phyloP scores from a whole-genome alignment of 2,329 filamentous ascomycete genomes.

The Onygena corvina region DNA sequence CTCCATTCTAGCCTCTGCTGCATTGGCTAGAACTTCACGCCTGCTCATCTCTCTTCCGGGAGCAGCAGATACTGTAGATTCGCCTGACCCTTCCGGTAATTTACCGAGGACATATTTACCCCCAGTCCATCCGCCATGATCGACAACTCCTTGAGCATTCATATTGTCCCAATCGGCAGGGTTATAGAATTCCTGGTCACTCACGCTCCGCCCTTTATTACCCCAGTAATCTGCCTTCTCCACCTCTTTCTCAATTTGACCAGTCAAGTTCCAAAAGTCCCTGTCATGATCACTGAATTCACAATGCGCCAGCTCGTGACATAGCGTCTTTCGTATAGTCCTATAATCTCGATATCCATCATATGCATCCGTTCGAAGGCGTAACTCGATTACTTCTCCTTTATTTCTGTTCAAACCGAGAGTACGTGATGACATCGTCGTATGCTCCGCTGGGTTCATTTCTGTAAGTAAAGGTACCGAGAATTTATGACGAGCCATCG shows the following conservation, averaged over 20 bases:
- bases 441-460: slow-evolving; percentile 83
- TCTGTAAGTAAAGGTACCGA: slow-evolving; percentile 77
- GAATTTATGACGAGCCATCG: slow-evolving; percentile 78
- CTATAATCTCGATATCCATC: slow-evolving; percentile 91
- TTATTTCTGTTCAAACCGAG: slow-evolving; percentile 77
- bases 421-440: slow-evolving; percentile 67
- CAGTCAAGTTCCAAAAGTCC: slow-evolving; percentile 80
- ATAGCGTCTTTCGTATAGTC: slow-evolving; percentile 80
- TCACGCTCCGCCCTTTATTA: slow-evolving; percentile 53
- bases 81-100: slow-evolving; percentile 28
- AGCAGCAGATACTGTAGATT: slow-evolving; percentile 17
- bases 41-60: slow-evolving; percentile 41
- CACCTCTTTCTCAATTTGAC: slow-evolving; percentile 78
- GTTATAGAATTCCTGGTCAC: slow-evolving; percentile 47
- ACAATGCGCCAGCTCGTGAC: slow-evolving; percentile 91
- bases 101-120: slow-evolving; percentile 64
- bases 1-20: slow-evolving; percentile 55
- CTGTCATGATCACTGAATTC: slow-evolving; percentile 73
- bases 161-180: slow-evolving; percentile 43
- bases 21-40: slow-evolving; percentile 62
- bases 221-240: slow-evolving; percentile 73
- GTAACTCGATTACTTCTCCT: slow-evolving; percentile 81
- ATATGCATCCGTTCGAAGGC: slow-evolving; percentile 83
- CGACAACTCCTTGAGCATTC: slow-evolving; percentile 41
- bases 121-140: slow-evolving; percentile 65